Conservation (phyloP, 371 early-diverging fungal genomes). For the Mucor saturninus region DNA sequence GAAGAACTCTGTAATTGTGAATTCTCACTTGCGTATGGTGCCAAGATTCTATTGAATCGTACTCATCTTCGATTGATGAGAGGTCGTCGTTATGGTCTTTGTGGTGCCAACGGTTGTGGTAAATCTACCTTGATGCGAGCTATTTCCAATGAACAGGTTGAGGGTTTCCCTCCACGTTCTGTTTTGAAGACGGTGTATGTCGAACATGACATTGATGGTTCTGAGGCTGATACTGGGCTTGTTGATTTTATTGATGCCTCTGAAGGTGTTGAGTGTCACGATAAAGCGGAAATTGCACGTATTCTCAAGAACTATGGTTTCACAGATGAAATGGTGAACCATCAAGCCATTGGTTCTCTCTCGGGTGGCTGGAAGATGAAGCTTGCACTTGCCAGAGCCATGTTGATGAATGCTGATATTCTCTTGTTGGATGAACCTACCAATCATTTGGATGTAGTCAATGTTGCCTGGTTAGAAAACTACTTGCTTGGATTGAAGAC, state of each 20-base stretch:
- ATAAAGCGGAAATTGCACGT: constrained; percentile 57
- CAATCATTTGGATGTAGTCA: constrained; percentile 86
- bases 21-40: constrained; percentile 84
- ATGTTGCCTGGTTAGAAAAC: constrained; percentile 84
- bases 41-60: constrained; percentile 81
- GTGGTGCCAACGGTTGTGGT: constrained; percentile 87
- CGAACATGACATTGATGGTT: constrained; percentile 80
- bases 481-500: constrained; percentile 72
- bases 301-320: constrained; percentile 71
- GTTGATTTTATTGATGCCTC: constrained; percentile 69
- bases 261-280: constrained; percentile 58
- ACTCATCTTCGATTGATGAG: constrained; percentile 75
- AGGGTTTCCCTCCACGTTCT: constrained; percentile 78
- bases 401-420: constrained; percentile 84
- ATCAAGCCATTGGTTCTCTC: constrained; percentile 69
- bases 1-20: constrained; percentile 83
- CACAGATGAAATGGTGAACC: constrained; percentile 66
- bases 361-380: constrained; percentile 94
- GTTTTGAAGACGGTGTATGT: constrained; percentile 75
- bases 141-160: constrained; percentile 73
- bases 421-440: constrained; percentile 91
- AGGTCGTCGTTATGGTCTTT: constrained; percentile 82
- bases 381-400: constrained; percentile 83
- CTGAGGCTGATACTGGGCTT: constrained; percentile 66
- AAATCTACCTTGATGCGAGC: constrained; percentile 90